A percentile compares a stretch with the other conserved stretches of the same genome.
These are phyloP conservation scores for Solanum sitiens DNA, from an alignment of 257 asterid genomes.

Conservation along the genomic window DNA sequence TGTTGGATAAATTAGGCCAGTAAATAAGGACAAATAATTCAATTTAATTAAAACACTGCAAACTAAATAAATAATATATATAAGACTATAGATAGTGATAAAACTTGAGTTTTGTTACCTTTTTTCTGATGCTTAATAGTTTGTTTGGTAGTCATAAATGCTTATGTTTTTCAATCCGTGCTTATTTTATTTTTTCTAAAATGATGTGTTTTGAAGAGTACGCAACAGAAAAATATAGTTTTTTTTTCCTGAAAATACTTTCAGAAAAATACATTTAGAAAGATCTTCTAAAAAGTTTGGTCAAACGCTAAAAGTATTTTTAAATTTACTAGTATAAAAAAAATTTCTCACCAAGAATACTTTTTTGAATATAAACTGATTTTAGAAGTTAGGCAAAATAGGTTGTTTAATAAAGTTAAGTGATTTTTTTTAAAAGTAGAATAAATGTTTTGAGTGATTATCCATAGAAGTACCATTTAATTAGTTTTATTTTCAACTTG, in stretches of 20 bases:
- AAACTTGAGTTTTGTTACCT: background rate
- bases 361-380: too few relatives aligned
- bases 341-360: background rate
- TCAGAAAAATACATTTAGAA: too few relatives aligned
- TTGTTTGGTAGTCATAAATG: background rate
- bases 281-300: too few relatives aligned
- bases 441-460: background rate
- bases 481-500: background rate
- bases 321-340: too few relatives aligned
- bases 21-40: too few relatives aligned
- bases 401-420: background rate
- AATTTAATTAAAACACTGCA: background rate
- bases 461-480: background rate
- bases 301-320: too few relatives aligned
- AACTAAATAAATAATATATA: too few relatives aligned
- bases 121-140: background rate
- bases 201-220: background rate
- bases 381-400: too few relatives aligned
- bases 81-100: too few relatives aligned
- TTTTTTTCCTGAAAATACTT: too few relatives aligned
- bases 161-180: background rate
- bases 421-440: background rate
- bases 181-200: too few relatives aligned
- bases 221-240: too few relatives aligned
- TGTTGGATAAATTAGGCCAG: background rate